Evolutionary conservation across 1,139 yeast genomes (phyloP).

Genomic region (Nakaseomyces bracarensis): DNA sequence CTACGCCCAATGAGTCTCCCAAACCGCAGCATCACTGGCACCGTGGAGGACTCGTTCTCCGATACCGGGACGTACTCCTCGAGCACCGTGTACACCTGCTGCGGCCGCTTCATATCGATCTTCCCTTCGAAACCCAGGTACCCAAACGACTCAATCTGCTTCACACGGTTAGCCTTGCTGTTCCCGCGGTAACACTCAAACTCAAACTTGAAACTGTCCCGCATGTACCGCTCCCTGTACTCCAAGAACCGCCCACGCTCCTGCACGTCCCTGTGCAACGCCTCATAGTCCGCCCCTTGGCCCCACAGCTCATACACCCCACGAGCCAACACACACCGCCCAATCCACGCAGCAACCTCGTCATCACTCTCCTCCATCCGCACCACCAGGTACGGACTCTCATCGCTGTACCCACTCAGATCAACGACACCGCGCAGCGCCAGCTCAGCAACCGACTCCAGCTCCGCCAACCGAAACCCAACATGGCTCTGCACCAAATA

Average conservation of each 20-base stretch:
- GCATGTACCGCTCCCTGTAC: slow-evolving; percentile 31
- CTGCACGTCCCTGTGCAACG: slow-evolving; percentile 50
- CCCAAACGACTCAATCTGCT: slow-evolving; percentile 61
- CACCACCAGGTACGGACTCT: slow-evolving; percentile 64
- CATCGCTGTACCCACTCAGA: slow-evolving; percentile 48
- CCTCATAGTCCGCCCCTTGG: slow-evolving; percentile 46
- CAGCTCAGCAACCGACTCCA: slow-evolving; percentile 72
- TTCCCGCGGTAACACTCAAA: slow-evolving; percentile 69
- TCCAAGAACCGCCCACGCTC: slow-evolving; percentile 14
- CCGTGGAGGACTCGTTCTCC: slow-evolving; percentile 44
- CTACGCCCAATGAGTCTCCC: slow-evolving; percentile 65
- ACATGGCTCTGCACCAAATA: slow-evolving; percentile 80
- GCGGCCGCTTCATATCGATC: slow-evolving; percentile 70
- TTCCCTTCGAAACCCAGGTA: slow-evolving; percentile 71
- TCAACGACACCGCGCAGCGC: slow-evolving; percentile 46
- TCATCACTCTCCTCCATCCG: slow-evolving; percentile 29
- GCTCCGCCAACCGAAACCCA: slow-evolving; percentile 70
- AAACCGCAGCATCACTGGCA: slow-evolving; percentile 57
- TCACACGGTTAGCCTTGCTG: slow-evolving; percentile 44
- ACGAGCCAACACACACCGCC: slow-evolving; percentile 59
- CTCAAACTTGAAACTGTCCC: slow-evolving; percentile 69
- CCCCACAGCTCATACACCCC: slow-evolving; percentile 89
- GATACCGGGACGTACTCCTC: slow-evolving; percentile 53
- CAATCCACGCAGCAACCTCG: slow-evolving; percentile 57
- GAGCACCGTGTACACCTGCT: slow-evolving; percentile 59